Evolutionary conservation across 139 green algal genomes (phyloP), one percentile per base, ranked within the genome.

Genomic region (Coelastrella sp.): DNA sequence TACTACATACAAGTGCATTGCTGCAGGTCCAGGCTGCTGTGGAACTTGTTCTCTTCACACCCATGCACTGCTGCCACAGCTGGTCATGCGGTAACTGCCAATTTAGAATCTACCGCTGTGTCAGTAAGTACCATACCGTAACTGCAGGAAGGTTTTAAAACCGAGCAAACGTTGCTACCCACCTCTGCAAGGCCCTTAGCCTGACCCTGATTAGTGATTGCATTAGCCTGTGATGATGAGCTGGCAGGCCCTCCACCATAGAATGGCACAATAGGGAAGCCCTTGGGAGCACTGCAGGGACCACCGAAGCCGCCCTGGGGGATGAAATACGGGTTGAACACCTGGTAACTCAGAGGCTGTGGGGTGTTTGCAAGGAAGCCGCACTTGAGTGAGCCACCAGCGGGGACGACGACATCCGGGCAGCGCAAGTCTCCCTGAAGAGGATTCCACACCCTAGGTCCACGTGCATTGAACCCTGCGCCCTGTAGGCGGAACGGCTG

Each of bases 111-210:
- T 16, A 78, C 19, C n/a, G 73, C 13, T 54, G 73, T 32, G 73
- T 32, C 14, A 47, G 19, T 32, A 4, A 78, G 16, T 22, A 78
- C 11, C 73, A 22, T 10, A 19, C 10, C 11, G 61, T 71, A 13
- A 19, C 61, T 13, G 61, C 10, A 10, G 11, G 61, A 10, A 71
- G 61, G 8, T 10, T 2, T 19, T 0, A 10, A 10, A 71, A 71
- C 61, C 61, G 10, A 19, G 10, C 11, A 13, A 71, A 19, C 8
- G 2, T 71, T 19, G 61, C 8, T 71, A 71, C 61, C 7, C 5
- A 73, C 82, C 68, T 88, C 83, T 68, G 83, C 83, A 57, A 88
- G 17, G 4, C 83, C 68, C 68, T 88, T 88, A 5, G 83, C 83
- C 6, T 80, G 17, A 13, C 83, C 83, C 22, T 22, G 23, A 10